Conservation (phyloP, 768 basidiomycete genomes). For the Boletus vermiculosoides region DNA sequence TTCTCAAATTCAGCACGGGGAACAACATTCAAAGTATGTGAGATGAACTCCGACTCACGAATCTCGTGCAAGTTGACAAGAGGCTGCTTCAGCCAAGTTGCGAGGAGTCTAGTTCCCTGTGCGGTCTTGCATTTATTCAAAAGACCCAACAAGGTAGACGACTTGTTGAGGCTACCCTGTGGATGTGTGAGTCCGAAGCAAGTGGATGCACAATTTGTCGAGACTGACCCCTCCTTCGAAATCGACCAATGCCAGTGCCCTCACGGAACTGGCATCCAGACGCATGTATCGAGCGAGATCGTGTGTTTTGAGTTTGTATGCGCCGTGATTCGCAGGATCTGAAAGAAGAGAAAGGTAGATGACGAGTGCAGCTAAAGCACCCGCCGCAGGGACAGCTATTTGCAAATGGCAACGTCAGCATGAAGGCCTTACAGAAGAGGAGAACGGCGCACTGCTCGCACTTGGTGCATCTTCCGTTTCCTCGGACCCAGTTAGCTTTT, state of each 20-base stretch:
- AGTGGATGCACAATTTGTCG: background rate
- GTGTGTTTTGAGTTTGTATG: slow-evolving; percentile 80
- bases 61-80: slow-evolving; percentile 93
- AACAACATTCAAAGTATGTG: background rate
- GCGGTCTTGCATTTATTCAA: slow-evolving; percentile 96
- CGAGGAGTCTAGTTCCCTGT: slow-evolving; percentile 85
- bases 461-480: slow-evolving; percentile 22
- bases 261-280: slow-evolving; percentile 90
- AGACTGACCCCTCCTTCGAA: slow-evolving; percentile 44
- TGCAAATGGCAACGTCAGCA: slow-evolving; percentile 14
- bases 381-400: slow-evolving; percentile 69
- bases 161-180: slow-evolving; percentile 66
- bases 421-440: background rate
- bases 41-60: slow-evolving; percentile 45
- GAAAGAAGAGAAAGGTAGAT: slow-evolving; percentile 77
- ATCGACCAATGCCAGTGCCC: slow-evolving; percentile 85
- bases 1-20: background rate
- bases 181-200: background rate
- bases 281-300: slow-evolving; percentile 95
- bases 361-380: slow-evolving; percentile 78
- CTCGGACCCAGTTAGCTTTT: slow-evolving; percentile 36
- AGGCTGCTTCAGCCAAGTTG: slow-evolving; percentile 95
- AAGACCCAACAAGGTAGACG: slow-evolving; percentile 83
- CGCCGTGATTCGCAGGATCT: slow-evolving; percentile 74
- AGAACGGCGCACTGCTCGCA: slow-evolving; percentile 8